A percentile compares a stretch with the other conserved stretches of the same genome.
Evolutionary conservation across 306 rosid species (phyloP).

Genomic region (Malus fusca): DNA sequence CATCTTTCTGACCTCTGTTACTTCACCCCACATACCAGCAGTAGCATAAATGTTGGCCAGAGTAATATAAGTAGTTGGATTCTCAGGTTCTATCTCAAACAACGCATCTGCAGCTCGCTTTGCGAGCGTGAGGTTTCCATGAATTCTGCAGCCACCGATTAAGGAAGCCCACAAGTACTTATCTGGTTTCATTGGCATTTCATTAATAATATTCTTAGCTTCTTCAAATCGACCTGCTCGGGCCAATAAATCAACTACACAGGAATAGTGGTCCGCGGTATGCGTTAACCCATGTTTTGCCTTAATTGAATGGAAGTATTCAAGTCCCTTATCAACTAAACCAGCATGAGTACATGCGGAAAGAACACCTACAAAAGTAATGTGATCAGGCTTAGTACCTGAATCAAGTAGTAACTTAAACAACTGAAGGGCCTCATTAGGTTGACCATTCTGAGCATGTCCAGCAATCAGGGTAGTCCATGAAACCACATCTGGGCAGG

Average conservation of each 20-base stretch:
- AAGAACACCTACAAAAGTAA: conserved; percentile 58
- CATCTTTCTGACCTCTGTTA: conserved; percentile 37
- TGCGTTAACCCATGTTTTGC: conserved; percentile 48
- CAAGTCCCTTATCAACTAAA: conserved; percentile 51
- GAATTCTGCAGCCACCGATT: conserved; percentile 70
- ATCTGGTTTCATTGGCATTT: conserved; percentile 55
- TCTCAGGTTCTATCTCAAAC: conserved; percentile 61
- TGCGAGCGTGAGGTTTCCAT: conserved; percentile 52
- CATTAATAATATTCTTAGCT: conserved; percentile 44
- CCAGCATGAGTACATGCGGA: conserved; percentile 72
- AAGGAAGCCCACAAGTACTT: conserved; percentile 64
- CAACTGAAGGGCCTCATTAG: conserved; percentile 42
- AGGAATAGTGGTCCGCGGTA: conserved; percentile 62
- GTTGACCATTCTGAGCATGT: conserved; percentile 61
- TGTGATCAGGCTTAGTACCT: conserved; percentile 51
- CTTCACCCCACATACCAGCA: conserved; percentile 53
- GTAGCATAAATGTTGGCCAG: conserved; percentile 63
- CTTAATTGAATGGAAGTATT: conserved; percentile 45
- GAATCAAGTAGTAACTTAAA: conserved; percentile 48
- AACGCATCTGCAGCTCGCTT: conserved; percentile 51
- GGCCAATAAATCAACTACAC: conserved; percentile 56
- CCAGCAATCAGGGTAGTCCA: conserved; percentile 69
- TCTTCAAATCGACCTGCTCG: conserved; percentile 53
- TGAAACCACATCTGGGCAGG: conserved; percentile 51
- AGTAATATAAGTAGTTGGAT: conserved; percentile 56